Percentiles rank a stretch among this genome's conserved stretches.
These are phyloP conservation scores for Blastobotrys niveus DNA, from an alignment of 1,139 yeast genomes.

Conservation along the genomic window DNA sequence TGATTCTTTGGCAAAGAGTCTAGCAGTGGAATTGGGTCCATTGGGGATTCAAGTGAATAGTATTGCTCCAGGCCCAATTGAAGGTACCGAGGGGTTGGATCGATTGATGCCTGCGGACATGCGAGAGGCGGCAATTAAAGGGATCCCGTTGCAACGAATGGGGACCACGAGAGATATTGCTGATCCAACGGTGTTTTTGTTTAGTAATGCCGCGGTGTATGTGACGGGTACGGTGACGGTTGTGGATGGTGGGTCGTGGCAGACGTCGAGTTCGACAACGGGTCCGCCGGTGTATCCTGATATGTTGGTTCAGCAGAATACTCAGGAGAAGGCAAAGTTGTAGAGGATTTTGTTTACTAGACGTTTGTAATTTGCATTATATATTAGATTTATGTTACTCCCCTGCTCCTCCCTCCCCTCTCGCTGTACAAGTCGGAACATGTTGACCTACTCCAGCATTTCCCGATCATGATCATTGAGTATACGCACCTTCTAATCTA, in stretches of 20 bases:
- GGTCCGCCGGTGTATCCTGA: constrained; percentile 12
- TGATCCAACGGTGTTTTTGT: constrained; percentile 75
- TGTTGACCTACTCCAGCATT: too few relatives aligned
- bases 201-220: constrained; percentile 75
- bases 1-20: constrained; percentile 73
- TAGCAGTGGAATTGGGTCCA: constrained; percentile 88
- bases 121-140: constrained; percentile 37
- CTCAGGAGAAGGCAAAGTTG: constrained; percentile 6
- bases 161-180: constrained; percentile 82
- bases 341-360: background rate
- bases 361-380: background rate
- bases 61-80: constrained; percentile 86
- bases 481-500: too few relatives aligned
- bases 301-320: constrained; percentile 8
- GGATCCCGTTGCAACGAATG: constrained; percentile 68
- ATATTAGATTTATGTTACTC: background rate
- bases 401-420: background rate
- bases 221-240: constrained; percentile 72
- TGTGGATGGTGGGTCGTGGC: constrained; percentile 94
- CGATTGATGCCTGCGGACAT: constrained; percentile 46
- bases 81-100: constrained; percentile 71
- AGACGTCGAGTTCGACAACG: constrained; percentile 44
- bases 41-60: constrained; percentile 74
- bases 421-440: too few relatives aligned
- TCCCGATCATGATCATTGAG: too few relatives aligned